Evolutionary conservation across 108 stramenopile species (phyloP).

Genomic region (Stephanodiscus minutulus): DNA sequence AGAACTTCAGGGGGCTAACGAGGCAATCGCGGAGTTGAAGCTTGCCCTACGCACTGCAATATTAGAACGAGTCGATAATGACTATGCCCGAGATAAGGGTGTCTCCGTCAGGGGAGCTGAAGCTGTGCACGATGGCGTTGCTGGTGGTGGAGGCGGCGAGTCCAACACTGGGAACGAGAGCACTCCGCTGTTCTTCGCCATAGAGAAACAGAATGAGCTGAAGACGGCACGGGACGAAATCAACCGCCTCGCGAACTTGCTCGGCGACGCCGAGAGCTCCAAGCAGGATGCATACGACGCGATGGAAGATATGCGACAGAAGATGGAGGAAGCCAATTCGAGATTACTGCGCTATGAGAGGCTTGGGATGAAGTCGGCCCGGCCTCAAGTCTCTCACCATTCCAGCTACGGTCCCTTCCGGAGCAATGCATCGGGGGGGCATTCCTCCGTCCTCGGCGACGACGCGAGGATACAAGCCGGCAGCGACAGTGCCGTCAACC

Average conservation of each 20-base stretch:
- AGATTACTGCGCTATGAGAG: constrained; percentile 64
- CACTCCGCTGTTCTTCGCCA: constrained; percentile 85
- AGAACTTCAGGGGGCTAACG: constrained; percentile 77
- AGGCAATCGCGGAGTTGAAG: constrained; percentile 80
- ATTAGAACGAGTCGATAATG: constrained; percentile 39
- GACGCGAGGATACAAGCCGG: constrained; percentile 11
- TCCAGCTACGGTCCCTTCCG: constrained; percentile 32
- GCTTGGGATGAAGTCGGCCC: constrained; percentile 46
- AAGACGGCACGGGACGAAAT: constrained; percentile 86
- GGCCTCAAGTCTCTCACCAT: constrained; percentile 12
- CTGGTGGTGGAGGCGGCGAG: constrained; percentile 7
- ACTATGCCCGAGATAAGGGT: not conserved
- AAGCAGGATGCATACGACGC: constrained; percentile 79
- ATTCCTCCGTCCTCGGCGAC: constrained; percentile 1
- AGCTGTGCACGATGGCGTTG: constrained; percentile 1
- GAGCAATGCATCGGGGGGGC: constrained; percentile 11
- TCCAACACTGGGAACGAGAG: constrained; percentile 29
- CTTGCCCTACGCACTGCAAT: constrained; percentile 69
- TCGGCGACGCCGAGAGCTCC: constrained; percentile 75
- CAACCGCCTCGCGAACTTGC: constrained; percentile 71
- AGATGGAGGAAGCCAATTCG: constrained; percentile 76
- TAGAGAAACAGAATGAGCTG: constrained; percentile 89
- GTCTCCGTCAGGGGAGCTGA: constrained; percentile 5
- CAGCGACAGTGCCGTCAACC: constrained; percentile 60
- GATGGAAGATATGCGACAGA: constrained; percentile 64